Base-by-base conservation (phyloP, 257 asterid genomes). In the Jacaranda copaia region DNA sequence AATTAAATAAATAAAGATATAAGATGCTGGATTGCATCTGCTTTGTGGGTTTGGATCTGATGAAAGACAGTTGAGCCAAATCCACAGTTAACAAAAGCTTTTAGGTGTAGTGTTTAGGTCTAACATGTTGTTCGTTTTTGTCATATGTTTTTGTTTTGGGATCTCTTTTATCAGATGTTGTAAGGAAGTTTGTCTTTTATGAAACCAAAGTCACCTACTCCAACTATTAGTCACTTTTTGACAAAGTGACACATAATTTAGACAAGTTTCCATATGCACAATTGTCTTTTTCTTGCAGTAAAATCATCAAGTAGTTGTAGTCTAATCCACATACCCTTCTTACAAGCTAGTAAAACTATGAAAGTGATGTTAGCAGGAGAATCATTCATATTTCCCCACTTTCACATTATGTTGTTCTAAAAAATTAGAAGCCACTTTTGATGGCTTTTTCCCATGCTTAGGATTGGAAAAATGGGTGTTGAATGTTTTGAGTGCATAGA, bases 161-260 rank as follows among this genome's bases (percentile, higher is more conserved):
- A 64, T 70, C 74, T 75, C 53, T 75, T 52, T 69, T 61, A 51
- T 36, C 16, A 58, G 45, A 76, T 77, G 71, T 70, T 60, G 59
- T 60, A 46, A 48, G 58, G 62, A 76, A 45, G 65, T 80, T 75
- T 79, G 81, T 83, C 85, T 66, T 83, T 78, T 68, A 75, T 20
- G 55, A 73, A 70, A 79, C 68, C 79, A 79, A 85, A 79, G 68
- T 59, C 79, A 83, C 85, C 91, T 67, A 90, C 92, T 83, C 86
- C 93, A 88, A 87, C 86, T 81, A 77, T 55, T 84, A 57, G 25
- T 67, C 69, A 72, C 87, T 68, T 82, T 84, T 91, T 84, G 85
- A 87, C 84, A 70, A 81, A 60, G 58, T 61, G 73, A 77, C 25
- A 20, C 79, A 79, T 62, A 80, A 20, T 80, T 72, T 85, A 65